phyloP scores from a whole-genome alignment of 2,329 filamentous ascomycete species.

The Aciculosporium take region DNA sequence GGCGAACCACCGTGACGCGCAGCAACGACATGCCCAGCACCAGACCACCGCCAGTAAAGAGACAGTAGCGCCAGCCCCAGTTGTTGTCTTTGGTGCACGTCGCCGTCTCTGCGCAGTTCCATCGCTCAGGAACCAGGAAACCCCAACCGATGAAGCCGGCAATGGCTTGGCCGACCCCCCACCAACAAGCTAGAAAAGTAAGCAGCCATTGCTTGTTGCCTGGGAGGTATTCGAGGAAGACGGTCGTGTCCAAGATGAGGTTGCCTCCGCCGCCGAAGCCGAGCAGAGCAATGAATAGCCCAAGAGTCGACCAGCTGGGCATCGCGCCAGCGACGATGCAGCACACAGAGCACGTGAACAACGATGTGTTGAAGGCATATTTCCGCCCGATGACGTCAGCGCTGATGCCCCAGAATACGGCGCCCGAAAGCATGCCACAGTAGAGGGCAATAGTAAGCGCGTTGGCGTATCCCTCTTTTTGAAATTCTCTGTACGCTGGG shows the following conservation, averaged over 20 bases:
- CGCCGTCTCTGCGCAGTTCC: conserved; percentile 24
- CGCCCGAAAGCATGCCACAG: conserved; percentile 38
- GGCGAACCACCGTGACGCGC: conserved; percentile 30
- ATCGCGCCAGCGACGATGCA: conserved; percentile 50
- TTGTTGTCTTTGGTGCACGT: conserved; percentile 33
- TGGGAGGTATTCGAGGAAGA: conserved; percentile 38
- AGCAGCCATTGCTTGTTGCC: conserved; percentile 33
- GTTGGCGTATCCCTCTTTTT: conserved; percentile 35
- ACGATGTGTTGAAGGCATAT: conserved; percentile 53
- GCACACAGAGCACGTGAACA: conserved; percentile 45
- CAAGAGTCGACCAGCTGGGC: conserved; percentile 52
- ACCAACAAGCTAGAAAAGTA: conserved; percentile 31
- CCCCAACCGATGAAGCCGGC: conserved; percentile 31
- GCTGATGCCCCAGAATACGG: conserved; percentile 53
- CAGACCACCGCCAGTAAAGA: conserved; percentile 30
- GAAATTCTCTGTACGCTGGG: conserved; percentile 45
- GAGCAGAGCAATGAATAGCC: conserved; percentile 46
- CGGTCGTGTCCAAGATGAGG: conserved; percentile 34
- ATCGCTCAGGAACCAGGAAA: conserved; percentile 33
- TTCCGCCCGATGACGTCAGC: conserved; percentile 55
- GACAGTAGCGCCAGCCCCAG: conserved; percentile 34
- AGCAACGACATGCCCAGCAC: conserved; percentile 30
- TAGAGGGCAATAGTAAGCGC: conserved; percentile 50
- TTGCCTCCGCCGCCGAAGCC: conserved; percentile 46
- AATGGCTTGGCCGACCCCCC: conserved; percentile 37